A percentile compares a stretch with the other conserved stretches of the same genome.
These are phyloP conservation scores for Lachancea kluyveri DNA, from an alignment of 805 yeast genomes.

Conservation along the genomic window DNA sequence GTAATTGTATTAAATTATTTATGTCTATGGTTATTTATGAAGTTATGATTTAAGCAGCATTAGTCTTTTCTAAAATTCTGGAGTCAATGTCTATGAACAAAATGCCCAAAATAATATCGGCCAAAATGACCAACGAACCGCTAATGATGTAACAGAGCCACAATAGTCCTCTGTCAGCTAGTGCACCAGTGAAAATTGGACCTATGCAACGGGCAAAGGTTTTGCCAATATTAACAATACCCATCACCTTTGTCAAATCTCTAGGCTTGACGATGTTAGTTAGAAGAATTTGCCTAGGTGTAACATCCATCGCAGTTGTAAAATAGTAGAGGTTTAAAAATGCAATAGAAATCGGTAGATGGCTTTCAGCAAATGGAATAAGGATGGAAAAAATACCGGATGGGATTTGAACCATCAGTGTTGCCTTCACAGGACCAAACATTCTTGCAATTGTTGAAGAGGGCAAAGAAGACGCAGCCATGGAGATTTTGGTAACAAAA, in stretches of 20 bases:
- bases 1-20: background rate
- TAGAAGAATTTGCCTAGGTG: conserved; percentile 78
- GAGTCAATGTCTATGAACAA: conserved; percentile 31
- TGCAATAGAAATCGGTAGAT: conserved; percentile 39
- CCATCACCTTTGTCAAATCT: conserved; percentile 74
- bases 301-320: conserved; percentile 81
- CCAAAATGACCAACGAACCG: conserved; percentile 38
- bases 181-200: conserved; percentile 69
- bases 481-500: conserved; percentile 54
- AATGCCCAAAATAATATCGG: conserved; percentile 30
- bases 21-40: conserved; percentile 1
- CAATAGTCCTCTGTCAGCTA: conserved; percentile 48
- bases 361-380: conserved; percentile 41
- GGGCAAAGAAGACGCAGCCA: conserved; percentile 66
- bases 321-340: conserved; percentile 51
- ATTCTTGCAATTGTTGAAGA: conserved; percentile 62
- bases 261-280: conserved; percentile 56
- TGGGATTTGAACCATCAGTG: conserved; percentile 69
- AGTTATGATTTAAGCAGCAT: too few relatives aligned
- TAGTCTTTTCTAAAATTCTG: conserved; percentile 15
- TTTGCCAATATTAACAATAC: conserved; percentile 79
- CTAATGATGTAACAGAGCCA: conserved; percentile 50
- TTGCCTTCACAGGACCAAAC: conserved; percentile 76
- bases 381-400: conserved; percentile 58
- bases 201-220: conserved; percentile 82